Conservation (phyloP, 768 basidiomycete species). For the Coprinopsis sp. region DNA sequence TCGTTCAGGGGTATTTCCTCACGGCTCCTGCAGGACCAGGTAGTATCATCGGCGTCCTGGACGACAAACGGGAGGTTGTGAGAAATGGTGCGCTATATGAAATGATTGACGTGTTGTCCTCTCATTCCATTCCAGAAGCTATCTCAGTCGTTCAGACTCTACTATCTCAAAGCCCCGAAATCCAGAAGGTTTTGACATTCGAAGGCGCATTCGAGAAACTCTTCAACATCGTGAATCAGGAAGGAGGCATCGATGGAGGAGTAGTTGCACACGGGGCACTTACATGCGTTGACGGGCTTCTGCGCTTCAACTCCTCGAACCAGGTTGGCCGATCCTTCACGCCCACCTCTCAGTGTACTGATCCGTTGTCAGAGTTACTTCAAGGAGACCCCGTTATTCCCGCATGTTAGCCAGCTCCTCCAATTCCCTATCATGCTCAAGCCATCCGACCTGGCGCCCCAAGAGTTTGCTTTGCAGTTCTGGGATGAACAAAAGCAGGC, state of each 20-base stretch:
- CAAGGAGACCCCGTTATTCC: conserved; percentile 75
- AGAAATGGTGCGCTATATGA: conserved; percentile 61
- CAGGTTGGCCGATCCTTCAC: conserved; percentile 49
- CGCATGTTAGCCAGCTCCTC: conserved; percentile 61
- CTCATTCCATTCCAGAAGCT: conserved; percentile 51
- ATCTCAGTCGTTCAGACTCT: conserved; percentile 78
- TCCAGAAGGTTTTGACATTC: conserved; percentile 95
- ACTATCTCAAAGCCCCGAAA: conserved; percentile 82
- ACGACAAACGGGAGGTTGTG: conserved; percentile 86
- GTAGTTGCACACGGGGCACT: conserved; percentile 83
- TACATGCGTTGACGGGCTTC: conserved; percentile 75
- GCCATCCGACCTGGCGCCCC: conserved; percentile 56
- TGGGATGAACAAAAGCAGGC: conserved; percentile 91
- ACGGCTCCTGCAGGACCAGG: conserved; percentile 74
- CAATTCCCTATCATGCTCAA: conserved; percentile 66
- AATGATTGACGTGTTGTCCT: background rate
- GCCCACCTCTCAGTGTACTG: conserved; percentile 6
- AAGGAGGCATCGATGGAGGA: conserved; percentile 92
- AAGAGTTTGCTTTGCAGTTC: conserved; percentile 92
- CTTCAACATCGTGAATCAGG: conserved; percentile 79
- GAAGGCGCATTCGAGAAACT: conserved; percentile 96
- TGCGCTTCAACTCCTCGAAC: conserved; percentile 92
- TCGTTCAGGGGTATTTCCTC: conserved; percentile 88
- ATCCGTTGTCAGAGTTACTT: conserved; percentile 84
- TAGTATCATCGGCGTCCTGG: conserved; percentile 68